Conservation (phyloP, 208 protist genomes). For the Crithidia expoeki region DNA sequence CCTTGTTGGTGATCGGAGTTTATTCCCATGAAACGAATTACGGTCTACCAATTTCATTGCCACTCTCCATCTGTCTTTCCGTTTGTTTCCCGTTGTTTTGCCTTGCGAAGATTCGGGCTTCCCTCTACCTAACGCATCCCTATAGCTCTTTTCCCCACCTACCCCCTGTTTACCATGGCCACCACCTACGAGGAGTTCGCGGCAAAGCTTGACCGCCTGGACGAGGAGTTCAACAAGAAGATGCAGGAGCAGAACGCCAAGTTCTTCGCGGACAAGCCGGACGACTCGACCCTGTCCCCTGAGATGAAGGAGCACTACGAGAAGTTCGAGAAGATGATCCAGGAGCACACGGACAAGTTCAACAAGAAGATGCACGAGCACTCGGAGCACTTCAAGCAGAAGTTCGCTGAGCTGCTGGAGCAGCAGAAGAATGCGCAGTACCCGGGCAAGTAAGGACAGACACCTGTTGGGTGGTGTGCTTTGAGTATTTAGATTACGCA, state of each 20-base stretch:
- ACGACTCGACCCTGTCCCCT: constrained; percentile 86
- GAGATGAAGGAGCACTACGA: constrained; percentile 94
- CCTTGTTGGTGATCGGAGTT: no score
- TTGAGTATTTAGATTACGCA: no score
- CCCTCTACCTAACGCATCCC: not conserved
- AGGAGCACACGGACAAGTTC: constrained; percentile 94
- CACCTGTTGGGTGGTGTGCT: no score
- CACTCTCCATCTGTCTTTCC: no score
- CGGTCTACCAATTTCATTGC: no score
- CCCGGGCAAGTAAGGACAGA: constrained; percentile 75
- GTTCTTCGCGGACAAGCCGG: constrained; percentile 92
- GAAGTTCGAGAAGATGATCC: constrained; percentile 93
- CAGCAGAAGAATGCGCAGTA: constrained; percentile 93
- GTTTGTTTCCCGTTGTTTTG: no score
- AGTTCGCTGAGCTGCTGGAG: constrained; percentile 89
- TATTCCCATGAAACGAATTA: no score
- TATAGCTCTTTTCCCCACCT: not conserved
- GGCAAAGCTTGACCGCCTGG: constrained; percentile 90
- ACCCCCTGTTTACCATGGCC: constrained; percentile 47
- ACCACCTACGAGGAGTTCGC: constrained; percentile 90
- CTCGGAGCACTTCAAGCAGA: constrained; percentile 92
- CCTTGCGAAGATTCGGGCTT: not conserved
- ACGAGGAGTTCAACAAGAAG: constrained; percentile 90
- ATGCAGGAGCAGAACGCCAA: constrained; percentile 94
- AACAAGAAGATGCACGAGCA: constrained; percentile 93